Base-by-base conservation (phyloP, 1,284 basidiomycete species). In the Irpex sp. region DNA sequence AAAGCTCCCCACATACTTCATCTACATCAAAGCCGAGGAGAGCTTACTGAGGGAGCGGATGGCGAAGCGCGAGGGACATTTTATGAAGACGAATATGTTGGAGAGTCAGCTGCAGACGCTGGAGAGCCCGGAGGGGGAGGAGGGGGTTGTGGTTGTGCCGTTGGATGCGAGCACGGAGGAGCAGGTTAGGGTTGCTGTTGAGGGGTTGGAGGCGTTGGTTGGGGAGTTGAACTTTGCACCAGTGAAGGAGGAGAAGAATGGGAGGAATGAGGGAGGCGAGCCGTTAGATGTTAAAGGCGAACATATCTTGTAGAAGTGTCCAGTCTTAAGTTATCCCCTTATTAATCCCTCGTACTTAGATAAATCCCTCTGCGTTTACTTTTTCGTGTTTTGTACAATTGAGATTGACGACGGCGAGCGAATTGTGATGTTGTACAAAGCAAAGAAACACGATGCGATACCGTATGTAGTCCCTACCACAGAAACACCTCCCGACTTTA, bases 21-120 rank as follows among this genome's bases (percentile, higher is more conserved):
- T 97, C 60, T 96, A 91, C 74, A 88, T 97, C 69, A 81, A 91
- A 57, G 94, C 94, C 2, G 75, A 82, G 19, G 77, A 80, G 49
- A 83, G 88, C 34, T 74, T 91, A 58, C 74, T 97, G 57, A 70
- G 83, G 68, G 81, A 88, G 58, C 80, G 96, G 49, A 94, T 98
- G 85, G 71, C 76, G 69, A 80, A 81, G 61, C 81, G 96, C 36
- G 76, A 86, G 66, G 88, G 87, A 0, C 96, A 98, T 76, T 97
- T 94, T 69, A 94, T 98, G 91, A 95, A 95, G 75, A 84, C 87
- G 26, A 73, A 75, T 21, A 97, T 98, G 96, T 80, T 98, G 66
- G 89, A 91, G 60, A 91, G 90, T 66, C 96, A 98, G 78, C 73
- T 97, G 65, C 78, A 78, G 17, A 90, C 92, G 40, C 74, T 98